A percentile compares a stretch with the other conserved stretches of the same genome.
phyloP scores from a whole-genome alignment of 2,329 filamentous ascomycete genomes.

The Microcyclosporella mali region DNA sequence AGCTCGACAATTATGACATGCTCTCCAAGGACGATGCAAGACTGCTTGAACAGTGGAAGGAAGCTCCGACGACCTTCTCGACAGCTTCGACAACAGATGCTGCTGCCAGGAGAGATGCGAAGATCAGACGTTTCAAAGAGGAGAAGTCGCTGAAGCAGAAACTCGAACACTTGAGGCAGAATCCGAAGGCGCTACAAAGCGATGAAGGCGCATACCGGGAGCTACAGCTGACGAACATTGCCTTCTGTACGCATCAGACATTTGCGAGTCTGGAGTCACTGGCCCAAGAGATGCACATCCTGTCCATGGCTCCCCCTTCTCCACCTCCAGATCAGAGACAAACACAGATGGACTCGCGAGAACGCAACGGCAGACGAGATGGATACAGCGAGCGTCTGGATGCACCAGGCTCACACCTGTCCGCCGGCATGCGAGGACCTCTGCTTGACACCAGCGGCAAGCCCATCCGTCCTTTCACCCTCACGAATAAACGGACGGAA shows the following conservation, averaged over 20 bases:
- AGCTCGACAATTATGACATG: slow-evolving; percentile 72
- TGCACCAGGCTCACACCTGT: slow-evolving; percentile 49
- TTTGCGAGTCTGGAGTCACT: slow-evolving; percentile 85
- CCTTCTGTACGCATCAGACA: slow-evolving; percentile 67
- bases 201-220: slow-evolving; percentile 82
- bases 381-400: slow-evolving; percentile 72
- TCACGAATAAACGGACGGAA: slow-evolving; percentile 65
- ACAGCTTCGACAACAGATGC: slow-evolving; percentile 62
- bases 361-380: slow-evolving; percentile 43
- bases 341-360: slow-evolving; percentile 41
- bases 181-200: slow-evolving; percentile 56
- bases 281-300: slow-evolving; percentile 74
- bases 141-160: slow-evolving; percentile 81
- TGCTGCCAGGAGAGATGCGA: slow-evolving; percentile 66
- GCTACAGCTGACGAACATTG: slow-evolving; percentile 69
- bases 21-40: slow-evolving; percentile 59
- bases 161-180: slow-evolving; percentile 62
- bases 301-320: slow-evolving; percentile 63
- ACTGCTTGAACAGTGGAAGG: slow-evolving; percentile 66
- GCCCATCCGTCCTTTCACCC: slow-evolving; percentile 83
- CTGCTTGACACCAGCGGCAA: slow-evolving; percentile 73
- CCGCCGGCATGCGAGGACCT: slow-evolving; percentile 51
- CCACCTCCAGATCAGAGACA: slow-evolving; percentile 36
- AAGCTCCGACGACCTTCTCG: slow-evolving; percentile 66
- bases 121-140: slow-evolving; percentile 76